These are phyloP conservation scores for Ogataea degrootiae DNA, from an alignment of 805 yeast species.

Conservation along the genomic window DNA sequence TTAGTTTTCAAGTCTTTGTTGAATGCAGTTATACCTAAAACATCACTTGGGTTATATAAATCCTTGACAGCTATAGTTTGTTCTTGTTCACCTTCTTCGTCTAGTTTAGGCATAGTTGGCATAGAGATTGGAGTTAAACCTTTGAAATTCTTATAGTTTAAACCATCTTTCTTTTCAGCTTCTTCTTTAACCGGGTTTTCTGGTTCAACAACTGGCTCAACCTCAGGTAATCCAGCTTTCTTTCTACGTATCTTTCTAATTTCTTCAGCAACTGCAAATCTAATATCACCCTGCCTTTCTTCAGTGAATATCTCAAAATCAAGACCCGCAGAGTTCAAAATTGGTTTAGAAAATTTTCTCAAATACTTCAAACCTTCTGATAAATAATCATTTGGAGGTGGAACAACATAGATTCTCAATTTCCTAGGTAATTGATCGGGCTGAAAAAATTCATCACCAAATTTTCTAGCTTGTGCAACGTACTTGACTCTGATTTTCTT, in stretches of 20 bases:
- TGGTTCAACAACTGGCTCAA: conserved; percentile 16
- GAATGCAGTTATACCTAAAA: conserved; percentile 51
- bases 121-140: conserved; percentile 6
- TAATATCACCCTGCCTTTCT: conserved; percentile 83
- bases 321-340: conserved; percentile 75
- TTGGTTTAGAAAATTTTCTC: conserved; percentile 78
- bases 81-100: conserved; percentile 19
- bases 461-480: conserved; percentile 52
- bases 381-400: conserved; percentile 93
- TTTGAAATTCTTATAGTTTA: conserved; percentile 1
- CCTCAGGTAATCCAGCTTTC: conserved; percentile 24
- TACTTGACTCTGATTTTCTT: conserved; percentile 58
- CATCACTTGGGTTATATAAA: conserved; percentile 38
- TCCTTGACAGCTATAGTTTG: conserved; percentile 29
- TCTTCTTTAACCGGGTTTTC: conserved; percentile 14
- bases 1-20: conserved; percentile 12
- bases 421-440: conserved; percentile 62
- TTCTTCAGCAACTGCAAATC: conserved; percentile 75
- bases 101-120: not conserved
- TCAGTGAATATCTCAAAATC: conserved; percentile 79
- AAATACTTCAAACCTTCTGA: conserved; percentile 70
- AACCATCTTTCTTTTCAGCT: conserved; percentile 4
- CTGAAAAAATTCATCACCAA: conserved; percentile 41
- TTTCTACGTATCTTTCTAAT: conserved; percentile 65
- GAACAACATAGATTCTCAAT: conserved; percentile 79